A percentile compares a stretch with the other conserved stretches of the same genome.
phyloP scores from a whole-genome alignment of 192 early-diverging fungal genomes.

The Paraglomus occultum region DNA sequence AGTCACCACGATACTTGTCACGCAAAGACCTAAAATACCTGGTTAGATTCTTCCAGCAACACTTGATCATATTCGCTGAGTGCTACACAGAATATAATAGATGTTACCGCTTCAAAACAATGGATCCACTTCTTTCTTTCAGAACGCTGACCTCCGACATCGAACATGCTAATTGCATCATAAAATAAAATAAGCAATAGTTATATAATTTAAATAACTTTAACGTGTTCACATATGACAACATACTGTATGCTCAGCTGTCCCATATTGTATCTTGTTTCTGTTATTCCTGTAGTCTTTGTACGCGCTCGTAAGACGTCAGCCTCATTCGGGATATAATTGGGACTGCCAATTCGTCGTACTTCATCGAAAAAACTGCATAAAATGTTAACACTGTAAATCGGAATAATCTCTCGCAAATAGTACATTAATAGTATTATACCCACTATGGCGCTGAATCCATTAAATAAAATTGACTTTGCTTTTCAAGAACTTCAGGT shows the following conservation, averaged over 20 bases:
- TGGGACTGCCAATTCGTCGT: constrained; percentile 74
- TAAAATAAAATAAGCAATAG: constrained; percentile 2
- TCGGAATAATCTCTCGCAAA: neutral
- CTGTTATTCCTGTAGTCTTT: constrained; percentile 97
- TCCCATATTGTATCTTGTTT: constrained; percentile 91
- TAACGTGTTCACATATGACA: constrained; percentile 12
- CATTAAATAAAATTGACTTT: constrained; percentile 86
- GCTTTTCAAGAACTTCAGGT: constrained; percentile 62
- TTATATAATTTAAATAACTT: constrained; percentile 13
- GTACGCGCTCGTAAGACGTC: constrained; percentile 96
- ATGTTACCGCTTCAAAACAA: constrained; percentile 82
- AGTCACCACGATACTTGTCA: neutral
- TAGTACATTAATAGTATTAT: neutral
- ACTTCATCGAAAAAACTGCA: constrained; percentile 88
- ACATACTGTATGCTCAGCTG: constrained; percentile 84
- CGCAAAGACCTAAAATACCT: constrained; percentile 38
- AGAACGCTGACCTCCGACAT: constrained; percentile 82
- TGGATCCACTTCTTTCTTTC: constrained; percentile 88
- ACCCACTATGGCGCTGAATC: constrained; percentile 88
- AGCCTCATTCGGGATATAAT: constrained; percentile 89
- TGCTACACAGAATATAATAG: constrained; percentile 93
- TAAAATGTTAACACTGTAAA: neutral
- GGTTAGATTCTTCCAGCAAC: constrained; percentile 76
- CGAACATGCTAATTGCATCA: constrained; percentile 65
- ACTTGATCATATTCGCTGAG: constrained; percentile 94